Conservation (phyloP, 2,329 filamentous ascomycete species). For the Lojkania enalia region DNA sequence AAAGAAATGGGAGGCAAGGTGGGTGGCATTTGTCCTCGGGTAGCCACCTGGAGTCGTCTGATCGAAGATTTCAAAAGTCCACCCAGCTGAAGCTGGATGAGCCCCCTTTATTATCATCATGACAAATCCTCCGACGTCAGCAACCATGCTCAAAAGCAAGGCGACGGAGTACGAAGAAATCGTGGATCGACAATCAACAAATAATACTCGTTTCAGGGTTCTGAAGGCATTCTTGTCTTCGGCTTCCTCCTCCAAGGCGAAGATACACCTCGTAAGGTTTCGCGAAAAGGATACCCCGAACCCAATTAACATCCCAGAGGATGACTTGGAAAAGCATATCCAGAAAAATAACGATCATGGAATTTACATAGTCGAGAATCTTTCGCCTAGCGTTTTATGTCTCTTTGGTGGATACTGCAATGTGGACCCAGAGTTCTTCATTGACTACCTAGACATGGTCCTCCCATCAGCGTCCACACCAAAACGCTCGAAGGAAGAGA, state of each 20-base stretch:
- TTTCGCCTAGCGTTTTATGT: neutral
- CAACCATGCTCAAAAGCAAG: no score
- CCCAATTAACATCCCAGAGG: neutral
- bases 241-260: neutral
- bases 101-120: no score
- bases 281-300: neutral
- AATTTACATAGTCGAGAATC: constrained; percentile 8
- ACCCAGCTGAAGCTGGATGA: no score
- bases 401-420: constrained; percentile 6
- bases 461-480: constrained; percentile 1
- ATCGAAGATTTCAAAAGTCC: no score
- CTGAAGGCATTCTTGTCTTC: neutral
- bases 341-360: constrained; percentile 1
- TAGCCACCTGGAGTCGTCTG: no score
- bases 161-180: neutral
- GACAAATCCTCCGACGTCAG: no score
- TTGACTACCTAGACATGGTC: constrained; percentile 11
- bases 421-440: constrained; percentile 7
- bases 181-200: neutral
- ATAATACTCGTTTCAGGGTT: neutral
- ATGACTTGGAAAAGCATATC: neutral
- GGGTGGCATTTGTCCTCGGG: no score
- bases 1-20: no score
- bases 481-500: neutral
- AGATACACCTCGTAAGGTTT: neutral